Percentiles rank a stretch among this genome's conserved stretches.
Evolutionary conservation across 2,329 filamentous ascomycete genomes (phyloP).

Genomic region (Incumbomyces delicatus): DNA sequence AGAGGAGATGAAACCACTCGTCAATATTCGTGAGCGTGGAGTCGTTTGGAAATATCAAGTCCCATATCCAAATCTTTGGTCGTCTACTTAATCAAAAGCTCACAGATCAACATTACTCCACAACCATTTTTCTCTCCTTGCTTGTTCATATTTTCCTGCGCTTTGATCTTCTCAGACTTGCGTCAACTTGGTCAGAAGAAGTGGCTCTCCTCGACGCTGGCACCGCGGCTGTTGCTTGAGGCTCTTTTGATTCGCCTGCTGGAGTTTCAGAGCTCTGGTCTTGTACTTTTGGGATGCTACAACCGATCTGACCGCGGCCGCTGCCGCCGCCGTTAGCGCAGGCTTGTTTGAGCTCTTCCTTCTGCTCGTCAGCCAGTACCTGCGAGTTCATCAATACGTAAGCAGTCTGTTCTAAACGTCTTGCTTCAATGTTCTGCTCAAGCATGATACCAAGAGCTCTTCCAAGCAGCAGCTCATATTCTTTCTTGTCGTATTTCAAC

Average conservation of each 20-base stretch:
- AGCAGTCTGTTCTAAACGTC: slow-evolving; percentile 17
- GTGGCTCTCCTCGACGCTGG: neutral
- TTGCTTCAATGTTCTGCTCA: slow-evolving; percentile 6
- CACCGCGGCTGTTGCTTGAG: neutral
- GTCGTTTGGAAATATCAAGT: slow-evolving; percentile 1
- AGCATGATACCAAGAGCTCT: slow-evolving; percentile 10
- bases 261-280: neutral
- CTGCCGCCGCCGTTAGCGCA: too few species aligned
- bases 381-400: slow-evolving; percentile 18
- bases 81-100: neutral
- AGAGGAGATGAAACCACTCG: neutral
- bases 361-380: slow-evolving; percentile 8
- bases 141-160: neutral
- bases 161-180: slow-evolving; percentile 1
- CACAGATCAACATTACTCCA: neutral
- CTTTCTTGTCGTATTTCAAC: slow-evolving; percentile 32
- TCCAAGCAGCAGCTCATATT: slow-evolving; percentile 23
- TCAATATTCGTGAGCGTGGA: slow-evolving; percentile 1
- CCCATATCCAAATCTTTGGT: neutral
- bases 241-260: neutral
- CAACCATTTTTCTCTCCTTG: neutral
- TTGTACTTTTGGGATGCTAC: neutral
- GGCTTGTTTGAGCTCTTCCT: slow-evolving; percentile 7
- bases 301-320: neutral
- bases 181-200: neutral